These are phyloP conservation scores for Coemansia sp. DNA, from an alignment of 192 early-diverging fungal species.

Conservation along the genomic window DNA sequence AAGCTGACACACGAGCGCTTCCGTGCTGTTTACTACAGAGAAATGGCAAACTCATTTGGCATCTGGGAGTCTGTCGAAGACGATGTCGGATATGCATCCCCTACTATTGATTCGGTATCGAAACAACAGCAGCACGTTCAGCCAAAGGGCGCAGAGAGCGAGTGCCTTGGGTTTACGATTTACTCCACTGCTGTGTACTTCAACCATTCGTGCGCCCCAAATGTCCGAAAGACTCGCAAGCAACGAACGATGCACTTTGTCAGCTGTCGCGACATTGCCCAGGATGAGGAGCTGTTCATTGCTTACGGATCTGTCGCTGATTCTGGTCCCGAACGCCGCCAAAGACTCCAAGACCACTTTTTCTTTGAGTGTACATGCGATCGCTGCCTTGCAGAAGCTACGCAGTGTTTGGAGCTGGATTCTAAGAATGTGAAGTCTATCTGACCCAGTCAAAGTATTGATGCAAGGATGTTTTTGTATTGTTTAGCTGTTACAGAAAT, in stretches of 20 bases:
- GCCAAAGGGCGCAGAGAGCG: slow-evolving; percentile 31
- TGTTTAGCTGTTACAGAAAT: not conserved
- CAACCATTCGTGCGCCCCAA: slow-evolving; percentile 68
- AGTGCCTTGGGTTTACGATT: slow-evolving; percentile 60
- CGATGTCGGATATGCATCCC: not conserved
- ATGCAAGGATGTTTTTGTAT: no score
- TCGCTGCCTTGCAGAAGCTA: slow-evolving; percentile 54
- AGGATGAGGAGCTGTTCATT: slow-evolving; percentile 64
- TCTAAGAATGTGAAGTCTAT: no score
- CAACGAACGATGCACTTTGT: slow-evolving; percentile 56
- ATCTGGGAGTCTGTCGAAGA: slow-evolving; percentile 59
- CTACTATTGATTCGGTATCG: not conserved
- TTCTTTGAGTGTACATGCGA: slow-evolving; percentile 62
- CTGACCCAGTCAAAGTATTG: no score
- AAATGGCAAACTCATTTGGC: slow-evolving; percentile 71
- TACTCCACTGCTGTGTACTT: slow-evolving; percentile 67
- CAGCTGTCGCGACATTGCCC: slow-evolving; percentile 34
- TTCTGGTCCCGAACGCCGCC: slow-evolving; percentile 36
- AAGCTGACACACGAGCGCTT: slow-evolving; percentile 46
- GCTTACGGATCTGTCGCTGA: slow-evolving; percentile 61
- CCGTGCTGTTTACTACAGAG: slow-evolving; percentile 59
- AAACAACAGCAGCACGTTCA: not conserved
- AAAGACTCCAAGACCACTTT: slow-evolving; percentile 58
- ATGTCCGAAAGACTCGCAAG: slow-evolving; percentile 52
- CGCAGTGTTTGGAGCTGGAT: not conserved